A percentile compares a stretch with the other conserved stretches of the same genome.
Evolutionary conservation across 768 basidiomycete species (phyloP).

Genomic region (Auricularia auricula-judae): DNA sequence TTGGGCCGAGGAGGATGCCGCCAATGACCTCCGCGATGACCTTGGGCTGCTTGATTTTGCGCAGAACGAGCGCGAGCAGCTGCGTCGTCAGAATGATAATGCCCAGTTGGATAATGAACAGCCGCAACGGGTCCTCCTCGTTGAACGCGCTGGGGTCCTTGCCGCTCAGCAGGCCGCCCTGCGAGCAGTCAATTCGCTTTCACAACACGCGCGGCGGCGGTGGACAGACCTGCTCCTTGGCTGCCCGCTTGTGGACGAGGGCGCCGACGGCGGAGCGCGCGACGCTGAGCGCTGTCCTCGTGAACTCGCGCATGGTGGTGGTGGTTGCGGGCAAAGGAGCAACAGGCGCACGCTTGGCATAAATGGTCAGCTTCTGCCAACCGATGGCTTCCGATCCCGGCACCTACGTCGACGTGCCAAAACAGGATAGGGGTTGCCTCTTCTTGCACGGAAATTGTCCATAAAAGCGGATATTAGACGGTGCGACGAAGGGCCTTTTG

Average conservation of each 20-base stretch:
- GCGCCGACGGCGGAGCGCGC: neutral
- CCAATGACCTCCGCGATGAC: constrained; percentile 80
- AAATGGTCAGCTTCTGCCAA: too few relatives aligned
- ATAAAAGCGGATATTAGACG: too few relatives aligned
- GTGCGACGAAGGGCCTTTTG: too few relatives aligned
- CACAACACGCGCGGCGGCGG: neutral
- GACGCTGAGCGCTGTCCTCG: neutral
- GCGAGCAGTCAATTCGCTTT: neutral
- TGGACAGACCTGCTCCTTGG: neutral
- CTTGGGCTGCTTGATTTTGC: constrained; percentile 74
- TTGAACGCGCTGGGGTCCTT: constrained; percentile 62
- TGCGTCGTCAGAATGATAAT: constrained; percentile 78
- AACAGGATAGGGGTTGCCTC: too few relatives aligned
- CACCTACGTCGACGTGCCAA: too few relatives aligned
- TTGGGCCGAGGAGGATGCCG: constrained; percentile 78
- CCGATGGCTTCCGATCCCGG: too few relatives aligned
- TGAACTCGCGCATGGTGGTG: neutral
- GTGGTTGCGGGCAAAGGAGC: neutral
- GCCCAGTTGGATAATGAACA: constrained; percentile 74
- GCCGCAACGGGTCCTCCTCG: constrained; percentile 51
- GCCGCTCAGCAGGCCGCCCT: constrained; percentile 72
- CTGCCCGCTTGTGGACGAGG: neutral
- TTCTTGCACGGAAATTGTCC: too few relatives aligned
- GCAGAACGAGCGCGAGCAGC: constrained; percentile 56
- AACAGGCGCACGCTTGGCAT: too few relatives aligned